These are phyloP conservation scores for Achlya hypogyna DNA, from an alignment of 352 stramenopile genomes.

Conservation along the genomic window DNA sequence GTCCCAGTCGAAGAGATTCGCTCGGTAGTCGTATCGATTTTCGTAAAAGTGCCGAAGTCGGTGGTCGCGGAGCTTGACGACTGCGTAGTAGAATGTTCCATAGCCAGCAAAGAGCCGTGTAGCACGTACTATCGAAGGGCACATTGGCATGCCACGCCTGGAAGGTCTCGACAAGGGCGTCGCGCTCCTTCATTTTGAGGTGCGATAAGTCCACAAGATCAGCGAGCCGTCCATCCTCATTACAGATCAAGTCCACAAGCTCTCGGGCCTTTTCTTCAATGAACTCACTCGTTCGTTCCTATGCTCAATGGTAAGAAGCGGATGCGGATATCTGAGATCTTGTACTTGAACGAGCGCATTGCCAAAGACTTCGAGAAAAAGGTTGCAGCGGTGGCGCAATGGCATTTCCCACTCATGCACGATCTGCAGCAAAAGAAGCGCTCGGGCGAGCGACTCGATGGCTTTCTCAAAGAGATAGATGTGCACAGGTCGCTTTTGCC, in stretches of 20 bases:
- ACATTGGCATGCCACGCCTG: slow-evolving; percentile 63
- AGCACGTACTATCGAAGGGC: slow-evolving; percentile 58
- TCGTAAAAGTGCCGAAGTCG: slow-evolving; percentile 87
- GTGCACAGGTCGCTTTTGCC: slow-evolving; percentile 38
- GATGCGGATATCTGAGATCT: not conserved
- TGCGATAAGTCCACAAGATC: slow-evolving; percentile 72
- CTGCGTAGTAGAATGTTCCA: slow-evolving; percentile 25
- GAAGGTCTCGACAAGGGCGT: slow-evolving; percentile 84
- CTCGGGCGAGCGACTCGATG: slow-evolving; percentile 77
- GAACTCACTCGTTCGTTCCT: slow-evolving; percentile 77
- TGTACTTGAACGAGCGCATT: slow-evolving; percentile 82
- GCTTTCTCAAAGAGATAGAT: slow-evolving; percentile 86
- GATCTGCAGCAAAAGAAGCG: slow-evolving; percentile 85
- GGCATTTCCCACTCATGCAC: slow-evolving; percentile 81
- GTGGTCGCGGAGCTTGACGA: slow-evolving; percentile 74
- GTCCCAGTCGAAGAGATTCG: slow-evolving; percentile 93
- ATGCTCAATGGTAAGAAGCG: not conserved
- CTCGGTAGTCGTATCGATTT: slow-evolving; percentile 87
- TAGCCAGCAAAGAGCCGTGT: not conserved
- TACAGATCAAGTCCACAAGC: slow-evolving; percentile 65
- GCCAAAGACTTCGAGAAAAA: slow-evolving; percentile 91
- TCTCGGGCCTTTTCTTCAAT: slow-evolving; percentile 61
- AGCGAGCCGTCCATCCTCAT: slow-evolving; percentile 45
- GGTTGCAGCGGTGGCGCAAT: slow-evolving; percentile 79
- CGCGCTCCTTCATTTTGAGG: slow-evolving; percentile 84